Evolutionary conservation across 768 basidiomycete genomes (phyloP).

Genomic region (Russula compacta): DNA sequence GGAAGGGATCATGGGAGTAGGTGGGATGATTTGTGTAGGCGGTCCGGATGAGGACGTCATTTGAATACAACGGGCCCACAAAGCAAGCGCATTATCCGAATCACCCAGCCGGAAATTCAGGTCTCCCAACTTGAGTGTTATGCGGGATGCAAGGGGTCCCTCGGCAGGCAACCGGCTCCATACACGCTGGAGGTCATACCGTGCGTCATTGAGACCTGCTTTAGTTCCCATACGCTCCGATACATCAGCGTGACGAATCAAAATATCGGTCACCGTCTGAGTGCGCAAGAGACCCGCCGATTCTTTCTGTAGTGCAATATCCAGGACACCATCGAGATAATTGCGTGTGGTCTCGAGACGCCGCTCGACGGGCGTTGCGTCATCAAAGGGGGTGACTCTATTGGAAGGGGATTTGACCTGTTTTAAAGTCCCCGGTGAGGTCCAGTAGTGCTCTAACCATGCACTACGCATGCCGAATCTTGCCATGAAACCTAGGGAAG

Average conservation of each 20-base stretch:
- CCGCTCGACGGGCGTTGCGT: slow-evolving; percentile 34
- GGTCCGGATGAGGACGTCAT: slow-evolving; percentile 31
- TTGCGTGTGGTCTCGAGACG: slow-evolving; percentile 44
- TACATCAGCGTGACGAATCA: slow-evolving; percentile 43
- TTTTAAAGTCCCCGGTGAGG: slow-evolving; percentile 14
- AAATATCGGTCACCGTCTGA: slow-evolving; percentile 45
- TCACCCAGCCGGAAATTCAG: slow-evolving; percentile 48
- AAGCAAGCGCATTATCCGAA: slow-evolving; percentile 43
- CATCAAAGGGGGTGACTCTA: background rate
- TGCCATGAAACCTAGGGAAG: slow-evolving; percentile 51
- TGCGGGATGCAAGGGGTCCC: slow-evolving; percentile 40
- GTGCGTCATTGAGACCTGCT: slow-evolving; percentile 44
- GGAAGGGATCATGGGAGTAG: slow-evolving; percentile 28
- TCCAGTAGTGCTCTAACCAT: slow-evolving; percentile 68
- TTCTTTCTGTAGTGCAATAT: slow-evolving; percentile 35
- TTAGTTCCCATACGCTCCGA: slow-evolving; percentile 53
- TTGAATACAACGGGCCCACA: slow-evolving; percentile 58
- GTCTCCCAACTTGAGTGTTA: slow-evolving; percentile 62
- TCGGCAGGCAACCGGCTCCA: slow-evolving; percentile 39
- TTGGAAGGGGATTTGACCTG: background rate
- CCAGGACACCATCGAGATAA: slow-evolving; percentile 43
- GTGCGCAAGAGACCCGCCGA: slow-evolving; percentile 37
- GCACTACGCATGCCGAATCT: slow-evolving; percentile 57
- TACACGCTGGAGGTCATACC: slow-evolving; percentile 46
- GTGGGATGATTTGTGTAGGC: slow-evolving; percentile 17